Conservation (phyloP, 768 basidiomycete genomes). For the Flagelloscypha sp. region DNA sequence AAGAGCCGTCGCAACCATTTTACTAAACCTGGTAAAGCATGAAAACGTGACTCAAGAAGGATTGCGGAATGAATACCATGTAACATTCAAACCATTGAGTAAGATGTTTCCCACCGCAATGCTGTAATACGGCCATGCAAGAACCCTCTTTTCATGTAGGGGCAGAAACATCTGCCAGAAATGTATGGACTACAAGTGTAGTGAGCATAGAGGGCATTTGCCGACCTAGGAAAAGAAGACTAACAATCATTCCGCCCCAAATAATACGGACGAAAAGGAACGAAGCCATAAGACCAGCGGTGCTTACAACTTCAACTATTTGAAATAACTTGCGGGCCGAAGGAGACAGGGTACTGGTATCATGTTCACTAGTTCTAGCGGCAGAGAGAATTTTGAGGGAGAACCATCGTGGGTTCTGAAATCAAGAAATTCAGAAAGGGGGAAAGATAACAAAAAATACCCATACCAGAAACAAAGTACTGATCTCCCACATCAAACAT, state of each 20-base stretch:
- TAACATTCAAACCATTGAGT: constrained; percentile 68
- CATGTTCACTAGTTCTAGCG: constrained; percentile 9
- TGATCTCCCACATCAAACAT: constrained; percentile 81
- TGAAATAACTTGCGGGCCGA: constrained; percentile 16
- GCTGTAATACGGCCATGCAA: constrained; percentile 41
- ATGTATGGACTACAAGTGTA: constrained; percentile 43
- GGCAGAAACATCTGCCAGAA: constrained; percentile 55
- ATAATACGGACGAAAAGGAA: constrained; percentile 69
- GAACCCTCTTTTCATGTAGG: constrained; percentile 47
- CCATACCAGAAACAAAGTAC: constrained; percentile 21
- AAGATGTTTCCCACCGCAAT: constrained; percentile 52
- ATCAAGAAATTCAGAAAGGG: constrained; percentile 3
- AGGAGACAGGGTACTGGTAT: constrained; percentile 1
- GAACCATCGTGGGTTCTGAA: constrained; percentile 68
- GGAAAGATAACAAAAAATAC: background rate
- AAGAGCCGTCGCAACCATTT: constrained; percentile 67
- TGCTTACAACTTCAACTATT: constrained; percentile 71
- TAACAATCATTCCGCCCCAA: constrained; percentile 51
- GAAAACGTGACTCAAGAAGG: too few relatives aligned
- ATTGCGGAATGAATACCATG: too few relatives aligned
- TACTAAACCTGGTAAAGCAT: constrained; percentile 64
- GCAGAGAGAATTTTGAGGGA: constrained; percentile 90
- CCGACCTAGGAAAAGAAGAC: background rate
- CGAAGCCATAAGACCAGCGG: constrained; percentile 49
- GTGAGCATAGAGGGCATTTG: constrained; percentile 1